A percentile compares a stretch with the other conserved stretches of the same genome.
These are phyloP conservation scores for Stephanodiscus triporus DNA, from an alignment of 108 stramenopile species.

Conservation along the genomic window DNA sequence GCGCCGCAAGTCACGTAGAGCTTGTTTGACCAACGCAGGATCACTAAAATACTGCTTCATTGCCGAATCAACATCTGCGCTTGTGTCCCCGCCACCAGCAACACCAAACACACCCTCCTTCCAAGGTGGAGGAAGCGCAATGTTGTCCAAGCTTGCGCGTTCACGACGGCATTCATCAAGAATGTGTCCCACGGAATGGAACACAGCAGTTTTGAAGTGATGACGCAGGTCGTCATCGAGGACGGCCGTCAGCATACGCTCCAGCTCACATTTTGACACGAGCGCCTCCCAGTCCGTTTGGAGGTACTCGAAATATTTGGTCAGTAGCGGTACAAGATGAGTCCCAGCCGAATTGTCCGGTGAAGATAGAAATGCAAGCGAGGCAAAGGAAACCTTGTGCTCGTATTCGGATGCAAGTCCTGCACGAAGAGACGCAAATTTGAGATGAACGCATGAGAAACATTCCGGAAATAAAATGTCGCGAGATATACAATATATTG, in stretches of 20 bases:
- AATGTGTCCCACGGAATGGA: slow-evolving; percentile 82
- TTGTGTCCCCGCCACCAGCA: slow-evolving; percentile 20
- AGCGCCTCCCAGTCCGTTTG: slow-evolving; percentile 60
- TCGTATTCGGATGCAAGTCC: slow-evolving; percentile 77
- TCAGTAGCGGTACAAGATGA: slow-evolving; percentile 65
- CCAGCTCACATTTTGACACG: slow-evolving; percentile 70
- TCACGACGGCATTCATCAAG: slow-evolving; percentile 79
- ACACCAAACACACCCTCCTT: slow-evolving; percentile 47
- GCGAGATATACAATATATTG: not conserved
- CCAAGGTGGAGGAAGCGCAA: slow-evolving; percentile 69
- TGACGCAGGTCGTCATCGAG: slow-evolving; percentile 65
- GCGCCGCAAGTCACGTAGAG: slow-evolving; percentile 78
- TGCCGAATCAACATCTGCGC: slow-evolving; percentile 30
- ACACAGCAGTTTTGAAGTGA: slow-evolving; percentile 78
- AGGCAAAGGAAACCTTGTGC: slow-evolving; percentile 82
- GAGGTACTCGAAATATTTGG: slow-evolving; percentile 71
- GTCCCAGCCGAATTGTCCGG: slow-evolving; percentile 79
- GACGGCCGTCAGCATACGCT: slow-evolving; percentile 62
- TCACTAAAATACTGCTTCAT: slow-evolving; percentile 49
- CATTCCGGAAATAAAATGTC: not conserved
- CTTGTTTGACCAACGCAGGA: slow-evolving; percentile 65
- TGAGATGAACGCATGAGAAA: not conserved
- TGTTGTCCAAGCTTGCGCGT: slow-evolving; percentile 63
- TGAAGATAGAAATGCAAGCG: slow-evolving; percentile 81
- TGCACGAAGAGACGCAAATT: not conserved